Base-by-base conservation (phyloP, 768 basidiomycete species). In the Tulasnella sp. region DNA sequence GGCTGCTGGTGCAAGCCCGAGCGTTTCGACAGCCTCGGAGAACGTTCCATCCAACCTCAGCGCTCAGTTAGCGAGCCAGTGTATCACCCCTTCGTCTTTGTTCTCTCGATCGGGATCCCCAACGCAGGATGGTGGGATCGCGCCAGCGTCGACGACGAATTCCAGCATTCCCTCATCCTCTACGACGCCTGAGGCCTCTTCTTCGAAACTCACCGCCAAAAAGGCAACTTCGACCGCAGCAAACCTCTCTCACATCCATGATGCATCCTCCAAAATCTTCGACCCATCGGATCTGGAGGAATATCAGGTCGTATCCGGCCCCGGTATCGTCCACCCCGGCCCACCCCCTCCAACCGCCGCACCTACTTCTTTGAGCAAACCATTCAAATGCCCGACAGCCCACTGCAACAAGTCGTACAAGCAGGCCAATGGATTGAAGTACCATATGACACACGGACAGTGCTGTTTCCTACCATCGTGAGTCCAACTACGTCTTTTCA, bases 361-460 rank as follows among this genome's bases (percentile, higher is more conserved):
- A 2, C 19, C 51, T 23, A 63, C 54, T 41, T 51, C 49, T 13
- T 24, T 44, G 13, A 42, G 19, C 29, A 66, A 66, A 55, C 72
- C 71, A 8, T 73, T 69, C 68, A 62, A 82, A 49, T 97, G 93
- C 76, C 93, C 93, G 9, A 94, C 94, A 70, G 83, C 88, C 0
- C 91, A 92, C 64, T 97, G 93, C 76, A 91, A 88, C 75, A 97
- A 97, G 77, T 81, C 81, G 53, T 96, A 95, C 77, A 95, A 95
- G 76, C 92, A 95, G 72, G 89, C 89, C 44, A 96, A 96, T 65
- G 84, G 93, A 10, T 77, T 97, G 67, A 95, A 96, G 75, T 93
- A 94, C 73, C 90, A 94, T 71, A 84, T 91, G 77, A 88, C 86
- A 8, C 90, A 91, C 69, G 91, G 93, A 8, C 85, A 84, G 64